phyloP scores from a whole-genome alignment of 768 basidiomycete species.

The Candolleomyces aberdarensis region DNA sequence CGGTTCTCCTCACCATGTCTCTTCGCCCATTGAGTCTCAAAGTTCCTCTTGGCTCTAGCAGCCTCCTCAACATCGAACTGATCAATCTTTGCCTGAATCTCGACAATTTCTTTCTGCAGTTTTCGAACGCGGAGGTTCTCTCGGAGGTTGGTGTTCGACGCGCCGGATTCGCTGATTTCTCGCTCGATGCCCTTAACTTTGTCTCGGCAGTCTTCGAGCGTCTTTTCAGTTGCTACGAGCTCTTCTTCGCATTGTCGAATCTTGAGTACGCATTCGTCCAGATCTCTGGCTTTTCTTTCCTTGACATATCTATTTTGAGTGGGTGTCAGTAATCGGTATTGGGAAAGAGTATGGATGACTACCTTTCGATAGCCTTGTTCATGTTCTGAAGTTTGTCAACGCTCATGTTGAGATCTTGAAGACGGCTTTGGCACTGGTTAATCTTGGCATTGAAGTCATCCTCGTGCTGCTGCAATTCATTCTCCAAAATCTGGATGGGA shows the following conservation, averaged over 20 bases:
- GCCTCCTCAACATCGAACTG: conserved; percentile 82
- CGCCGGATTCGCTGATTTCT: conserved; percentile 75
- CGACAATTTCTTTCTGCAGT: conserved; percentile 61
- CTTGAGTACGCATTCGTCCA: conserved; percentile 56
- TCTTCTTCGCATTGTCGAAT: conserved; percentile 44
- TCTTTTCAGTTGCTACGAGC: conserved; percentile 31
- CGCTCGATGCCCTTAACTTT: conserved; percentile 61
- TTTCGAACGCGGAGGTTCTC: conserved; percentile 82
- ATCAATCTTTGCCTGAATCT: conserved; percentile 69
- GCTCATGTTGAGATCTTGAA: conserved; percentile 65
- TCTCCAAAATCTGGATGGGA: conserved; percentile 63
- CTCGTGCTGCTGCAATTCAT: conserved; percentile 47
- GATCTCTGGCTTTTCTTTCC: conserved; percentile 56
- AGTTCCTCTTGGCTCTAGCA: conserved; percentile 78
- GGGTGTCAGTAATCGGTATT: background rate
- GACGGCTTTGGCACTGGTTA: conserved; percentile 47
- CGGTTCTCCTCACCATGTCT: conserved; percentile 73
- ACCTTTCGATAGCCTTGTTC: conserved; percentile 69
- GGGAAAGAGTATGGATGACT: conserved; percentile 11
- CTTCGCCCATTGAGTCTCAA: conserved; percentile 72
- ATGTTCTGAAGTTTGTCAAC: conserved; percentile 58
- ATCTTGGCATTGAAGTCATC: conserved; percentile 48
- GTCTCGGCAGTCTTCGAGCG: conserved; percentile 37
- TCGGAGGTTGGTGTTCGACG: conserved; percentile 64
- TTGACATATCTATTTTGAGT: conserved; percentile 60